Percentiles rank a stretch among this genome's conserved stretches.
These are phyloP conservation scores for Crithidia sp. DNA, from an alignment of 208 protist species.

Conservation along the genomic window DNA sequence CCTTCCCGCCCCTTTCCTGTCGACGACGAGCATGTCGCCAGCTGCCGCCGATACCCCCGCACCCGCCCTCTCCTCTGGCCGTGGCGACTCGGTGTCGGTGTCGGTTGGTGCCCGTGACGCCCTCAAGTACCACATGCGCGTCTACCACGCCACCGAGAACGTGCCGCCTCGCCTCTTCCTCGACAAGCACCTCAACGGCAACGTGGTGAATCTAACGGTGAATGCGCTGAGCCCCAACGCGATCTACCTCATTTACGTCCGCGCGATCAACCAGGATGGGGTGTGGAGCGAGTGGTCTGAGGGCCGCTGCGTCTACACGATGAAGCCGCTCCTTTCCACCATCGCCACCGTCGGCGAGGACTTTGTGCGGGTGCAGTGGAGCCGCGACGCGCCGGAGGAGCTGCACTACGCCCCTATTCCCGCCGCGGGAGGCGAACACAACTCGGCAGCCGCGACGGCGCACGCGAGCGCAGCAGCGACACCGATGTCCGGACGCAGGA, in stretches of 20 bases:
- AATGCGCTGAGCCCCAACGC: conserved; percentile 67
- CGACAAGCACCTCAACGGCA: conserved; percentile 68
- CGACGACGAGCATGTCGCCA: neutral
- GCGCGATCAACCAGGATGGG: conserved; percentile 61
- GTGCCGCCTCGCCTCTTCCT: conserved; percentile 39
- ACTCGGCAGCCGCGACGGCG: neutral
- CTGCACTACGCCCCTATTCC: conserved; percentile 35
- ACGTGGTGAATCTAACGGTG: conserved; percentile 43
- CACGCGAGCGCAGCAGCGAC: conserved; percentile 12
- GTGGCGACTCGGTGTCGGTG: neutral
- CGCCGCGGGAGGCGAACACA: neutral
- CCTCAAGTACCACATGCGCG: conserved; percentile 46
- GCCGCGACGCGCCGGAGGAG: conserved; percentile 69
- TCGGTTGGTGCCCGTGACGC: conserved; percentile 28
- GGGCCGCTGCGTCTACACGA: conserved; percentile 83
- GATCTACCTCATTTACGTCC: conserved; percentile 67
- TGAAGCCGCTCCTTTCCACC: conserved; percentile 69
- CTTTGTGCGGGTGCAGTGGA: conserved; percentile 83
- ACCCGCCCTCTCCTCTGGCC: no score
- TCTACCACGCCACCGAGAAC: conserved; percentile 37
- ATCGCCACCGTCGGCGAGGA: conserved; percentile 85
- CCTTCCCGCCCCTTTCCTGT: no score
- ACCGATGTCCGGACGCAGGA: neutral
- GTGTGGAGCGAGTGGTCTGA: conserved; percentile 90
- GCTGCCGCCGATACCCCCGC: neutral